Conservation (phyloP, 805 yeast species). For the Hanseniaspora meyeri region DNA sequence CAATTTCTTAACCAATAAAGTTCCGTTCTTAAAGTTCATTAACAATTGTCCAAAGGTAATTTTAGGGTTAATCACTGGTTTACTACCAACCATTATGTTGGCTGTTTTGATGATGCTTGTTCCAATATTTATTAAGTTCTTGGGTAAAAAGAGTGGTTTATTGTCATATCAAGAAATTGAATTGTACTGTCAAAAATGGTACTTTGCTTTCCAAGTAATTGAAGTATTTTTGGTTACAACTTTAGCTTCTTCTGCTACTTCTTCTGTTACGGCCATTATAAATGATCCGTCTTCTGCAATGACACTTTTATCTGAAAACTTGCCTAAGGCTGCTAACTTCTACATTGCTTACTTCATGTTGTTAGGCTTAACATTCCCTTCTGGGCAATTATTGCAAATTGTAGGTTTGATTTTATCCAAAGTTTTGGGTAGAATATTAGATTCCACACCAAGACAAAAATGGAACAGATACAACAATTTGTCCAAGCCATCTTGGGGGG, state of each 20-base stretch:
- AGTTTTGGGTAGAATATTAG: constrained; percentile 57
- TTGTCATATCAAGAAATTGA: constrained; percentile 64
- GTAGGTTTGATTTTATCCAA: constrained; percentile 61
- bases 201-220: constrained; percentile 78
- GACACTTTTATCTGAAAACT: constrained; percentile 55
- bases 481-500: constrained; percentile 66
- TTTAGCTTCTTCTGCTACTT: constrained; percentile 65
- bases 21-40: constrained; percentile 66
- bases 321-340: constrained; percentile 86
- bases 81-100: constrained; percentile 72
- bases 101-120: constrained; percentile 74
- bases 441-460: constrained; percentile 81
- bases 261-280: constrained; percentile 60
- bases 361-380: constrained; percentile 67
- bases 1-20: constrained; percentile 53
- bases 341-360: constrained; percentile 72
- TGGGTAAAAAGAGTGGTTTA: constrained; percentile 65
- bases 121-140: constrained; percentile 67
- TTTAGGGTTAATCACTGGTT: constrained; percentile 75
- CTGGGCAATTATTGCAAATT: constrained; percentile 66
- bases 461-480: constrained; percentile 66
- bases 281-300: constrained; percentile 58
- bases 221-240: constrained; percentile 82
- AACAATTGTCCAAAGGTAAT: constrained; percentile 56
- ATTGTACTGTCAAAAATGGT: constrained; percentile 76